Evolutionary conservation across 2,329 filamentous ascomycete species (phyloP), one percentile per base, ranked within the genome.

Genomic region (Fusarium domesticum): DNA sequence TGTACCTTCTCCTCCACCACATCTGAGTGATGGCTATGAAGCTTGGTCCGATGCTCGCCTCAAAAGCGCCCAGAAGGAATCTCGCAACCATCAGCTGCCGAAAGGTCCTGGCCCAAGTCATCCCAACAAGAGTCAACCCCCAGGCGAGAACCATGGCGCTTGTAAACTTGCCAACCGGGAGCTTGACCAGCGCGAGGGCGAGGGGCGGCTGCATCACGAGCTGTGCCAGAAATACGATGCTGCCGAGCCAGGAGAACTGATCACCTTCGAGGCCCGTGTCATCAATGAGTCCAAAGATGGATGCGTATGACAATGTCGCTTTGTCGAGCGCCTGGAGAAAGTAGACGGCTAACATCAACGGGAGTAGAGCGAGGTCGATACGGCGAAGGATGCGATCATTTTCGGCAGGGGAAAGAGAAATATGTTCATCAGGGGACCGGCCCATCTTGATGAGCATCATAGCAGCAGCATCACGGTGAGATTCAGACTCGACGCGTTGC

Each of bases 261-360:
- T 78, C 68, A 14, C 78, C 78, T 7, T 73, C 65, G 2, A 85
- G 73, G 32, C 73, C 59, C 0, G 80, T 75, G 57, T 83, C 77
- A 39, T 81, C 68, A 23, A 80, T 74, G 10, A 85, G 68, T 3
- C 81, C 81, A 52, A 84, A 84, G 10, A 84, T 76, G 0, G 80
- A 82, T 3, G 78, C 78, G 54, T 84, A 85, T 2, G 65, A 68
- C 66, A 84, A 68, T 0, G 78, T 80, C 0, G 79, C 75, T 61
- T 85, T 85, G 65, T 84, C 81, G 6, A 84, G 68, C 10, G 74
- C 75, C 51, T 85, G 81, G 0, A 84, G 70, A 56, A 80, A 83
- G 63, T 84, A 85, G 16, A 83, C 77, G 6, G 72, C 70, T 10
- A 84, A 67, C 45, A 85, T 75, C 39, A 74, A 59, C 1, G 68